Conservation (phyloP, 2,329 filamentous ascomycete genomes). For the Diaporthe caulivora region DNA sequence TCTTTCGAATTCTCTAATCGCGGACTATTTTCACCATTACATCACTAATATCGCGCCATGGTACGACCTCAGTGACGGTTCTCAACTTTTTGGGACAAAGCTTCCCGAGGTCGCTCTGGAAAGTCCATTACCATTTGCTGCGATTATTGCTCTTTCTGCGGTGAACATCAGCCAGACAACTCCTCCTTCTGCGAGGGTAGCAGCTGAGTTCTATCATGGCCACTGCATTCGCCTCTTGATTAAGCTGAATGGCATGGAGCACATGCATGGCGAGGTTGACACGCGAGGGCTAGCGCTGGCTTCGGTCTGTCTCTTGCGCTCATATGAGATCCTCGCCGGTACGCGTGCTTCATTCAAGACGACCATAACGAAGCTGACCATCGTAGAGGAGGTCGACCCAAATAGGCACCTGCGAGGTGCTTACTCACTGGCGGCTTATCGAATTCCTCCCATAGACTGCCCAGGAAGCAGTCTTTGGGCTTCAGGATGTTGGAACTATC, state of each 20-base stretch:
- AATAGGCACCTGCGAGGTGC: slow-evolving; percentile 61
- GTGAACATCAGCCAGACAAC: slow-evolving; percentile 53
- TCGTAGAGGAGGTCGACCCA: slow-evolving; percentile 53
- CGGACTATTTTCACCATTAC: not conserved
- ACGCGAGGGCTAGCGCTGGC: slow-evolving; percentile 55
- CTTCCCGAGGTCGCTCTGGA: slow-evolving; percentile 43
- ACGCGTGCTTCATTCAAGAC: slow-evolving; percentile 25
- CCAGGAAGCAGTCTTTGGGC: slow-evolving; percentile 48
- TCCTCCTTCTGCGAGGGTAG: slow-evolving; percentile 43
- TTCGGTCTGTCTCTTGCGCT: slow-evolving; percentile 60
- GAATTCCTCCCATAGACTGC: slow-evolving; percentile 40
- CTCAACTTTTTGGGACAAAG: not conserved
- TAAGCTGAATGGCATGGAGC: not conserved
- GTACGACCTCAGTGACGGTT: slow-evolving; percentile 12
- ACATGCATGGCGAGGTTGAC: not conserved
- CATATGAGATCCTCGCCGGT: slow-evolving; percentile 62
- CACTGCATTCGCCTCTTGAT: slow-evolving; percentile 52
- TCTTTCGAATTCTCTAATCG: not conserved
- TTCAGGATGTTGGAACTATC: slow-evolving; percentile 64
- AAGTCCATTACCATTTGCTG: slow-evolving; percentile 57
- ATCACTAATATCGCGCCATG: not conserved
- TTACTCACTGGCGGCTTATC: slow-evolving; percentile 56
- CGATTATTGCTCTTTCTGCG: slow-evolving; percentile 59
- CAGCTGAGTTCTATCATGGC: slow-evolving; percentile 55
- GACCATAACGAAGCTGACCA: not conserved